These are phyloP conservation scores for Hypoxylon cercidicola DNA, from an alignment of 495 filamentous ascomycete genomes.

Conservation along the genomic window DNA sequence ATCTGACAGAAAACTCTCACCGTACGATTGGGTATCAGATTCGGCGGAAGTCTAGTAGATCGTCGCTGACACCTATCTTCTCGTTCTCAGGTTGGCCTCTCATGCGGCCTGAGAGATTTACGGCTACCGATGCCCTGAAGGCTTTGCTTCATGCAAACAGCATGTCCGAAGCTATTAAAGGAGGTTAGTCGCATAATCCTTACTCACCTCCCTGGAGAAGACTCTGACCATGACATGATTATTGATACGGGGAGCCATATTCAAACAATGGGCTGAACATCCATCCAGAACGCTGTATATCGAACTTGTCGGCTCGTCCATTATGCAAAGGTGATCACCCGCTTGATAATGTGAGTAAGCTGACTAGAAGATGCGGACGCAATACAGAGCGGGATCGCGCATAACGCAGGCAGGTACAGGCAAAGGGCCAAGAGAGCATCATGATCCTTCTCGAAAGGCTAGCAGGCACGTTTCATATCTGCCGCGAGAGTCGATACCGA, in stretches of 20 bases:
- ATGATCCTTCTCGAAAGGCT: background rate
- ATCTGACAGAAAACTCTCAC: slow-evolving; percentile 20
- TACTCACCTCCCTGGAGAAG: background rate
- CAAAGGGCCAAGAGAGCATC: background rate
- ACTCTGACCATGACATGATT: background rate
- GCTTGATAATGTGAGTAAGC: slow-evolving; percentile 25
- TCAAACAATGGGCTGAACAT: background rate
- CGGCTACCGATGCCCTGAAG: background rate
- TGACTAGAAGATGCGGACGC: slow-evolving; percentile 13
- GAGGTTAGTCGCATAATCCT: background rate
- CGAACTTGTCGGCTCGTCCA: background rate
- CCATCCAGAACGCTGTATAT: background rate
- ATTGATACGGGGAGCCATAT: background rate
- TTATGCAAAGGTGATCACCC: slow-evolving; percentile 12
- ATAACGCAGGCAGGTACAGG: slow-evolving; percentile 1
- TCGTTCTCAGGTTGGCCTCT: background rate
- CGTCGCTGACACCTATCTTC: slow-evolving; percentile 1
- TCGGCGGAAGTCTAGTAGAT: slow-evolving; percentile 4
- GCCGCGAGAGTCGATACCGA: background rate
- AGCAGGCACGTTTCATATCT: slow-evolving; percentile 1
- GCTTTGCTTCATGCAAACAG: background rate
- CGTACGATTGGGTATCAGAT: slow-evolving; percentile 8
- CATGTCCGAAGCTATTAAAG: background rate
- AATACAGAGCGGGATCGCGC: slow-evolving; percentile 2
- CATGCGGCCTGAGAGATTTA: slow-evolving; percentile 17